Evolutionary conservation across 352 stramenopile genomes (phyloP).

Genomic region (Globisporangium barbulae): DNA sequence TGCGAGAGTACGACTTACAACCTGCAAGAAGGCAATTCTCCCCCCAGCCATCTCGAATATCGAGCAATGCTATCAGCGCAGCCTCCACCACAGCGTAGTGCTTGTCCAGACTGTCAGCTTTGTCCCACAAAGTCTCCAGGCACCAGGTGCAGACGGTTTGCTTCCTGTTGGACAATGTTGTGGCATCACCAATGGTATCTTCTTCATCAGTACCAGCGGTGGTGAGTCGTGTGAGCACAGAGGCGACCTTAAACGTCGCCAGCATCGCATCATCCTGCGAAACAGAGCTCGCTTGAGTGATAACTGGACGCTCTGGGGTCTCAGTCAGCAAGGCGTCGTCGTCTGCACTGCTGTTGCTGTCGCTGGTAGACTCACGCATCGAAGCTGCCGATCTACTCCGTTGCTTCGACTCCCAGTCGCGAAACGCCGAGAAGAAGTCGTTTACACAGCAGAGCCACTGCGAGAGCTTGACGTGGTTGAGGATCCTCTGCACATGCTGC

Average conservation of each 20-base stretch:
- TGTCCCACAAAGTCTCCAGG: conserved; percentile 9
- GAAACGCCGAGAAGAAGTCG: conserved; percentile 13
- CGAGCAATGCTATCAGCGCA: conserved; percentile 11
- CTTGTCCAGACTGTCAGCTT: not conserved
- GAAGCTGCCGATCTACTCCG: not conserved
- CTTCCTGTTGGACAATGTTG: not conserved
- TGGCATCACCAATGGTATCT: not conserved
- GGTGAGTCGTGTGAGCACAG: conserved; percentile 3
- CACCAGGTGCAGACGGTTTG: conserved; percentile 1
- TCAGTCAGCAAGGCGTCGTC: not conserved
- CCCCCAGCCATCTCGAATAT: conserved; percentile 16
- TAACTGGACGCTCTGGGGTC: not conserved
- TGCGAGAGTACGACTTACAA: conserved; percentile 7
- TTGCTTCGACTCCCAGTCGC: conserved; percentile 3
- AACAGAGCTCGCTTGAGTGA: not conserved
- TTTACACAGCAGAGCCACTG: conserved; percentile 19
- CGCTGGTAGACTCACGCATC: not conserved
- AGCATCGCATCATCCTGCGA: conserved; percentile 8
- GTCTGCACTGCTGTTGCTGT: not conserved
- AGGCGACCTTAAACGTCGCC: conserved; percentile 7
- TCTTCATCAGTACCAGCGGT: not conserved
- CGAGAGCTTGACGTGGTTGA: not conserved
- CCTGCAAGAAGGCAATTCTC: conserved; percentile 13
- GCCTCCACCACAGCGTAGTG: conserved; percentile 7
- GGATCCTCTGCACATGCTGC: conserved; percentile 5